These are phyloP conservation scores for Malassezia arunalokei DNA, from an alignment of 1,284 basidiomycete species.

Conservation along the genomic window DNA sequence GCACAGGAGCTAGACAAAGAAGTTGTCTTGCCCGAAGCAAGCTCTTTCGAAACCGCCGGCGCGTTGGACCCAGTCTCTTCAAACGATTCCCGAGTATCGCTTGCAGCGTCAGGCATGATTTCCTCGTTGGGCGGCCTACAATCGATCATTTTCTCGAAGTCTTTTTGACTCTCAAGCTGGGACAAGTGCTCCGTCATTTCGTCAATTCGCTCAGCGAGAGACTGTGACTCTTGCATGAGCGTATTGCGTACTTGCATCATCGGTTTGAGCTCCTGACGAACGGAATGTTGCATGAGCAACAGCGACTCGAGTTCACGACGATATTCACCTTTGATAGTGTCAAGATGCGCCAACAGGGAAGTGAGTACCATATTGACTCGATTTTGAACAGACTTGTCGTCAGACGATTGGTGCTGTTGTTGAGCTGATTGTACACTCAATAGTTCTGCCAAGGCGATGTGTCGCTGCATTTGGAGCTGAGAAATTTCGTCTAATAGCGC, in stretches of 20 bases:
- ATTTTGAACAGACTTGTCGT: neutral
- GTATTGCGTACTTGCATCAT: slow-evolving; percentile 8
- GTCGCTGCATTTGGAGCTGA: slow-evolving; percentile 7
- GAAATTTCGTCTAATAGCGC: neutral
- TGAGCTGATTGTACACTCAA: slow-evolving; percentile 2
- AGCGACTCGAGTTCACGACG: slow-evolving; percentile 3
- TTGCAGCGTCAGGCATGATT: too few species aligned
- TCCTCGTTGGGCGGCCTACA: too few species aligned
- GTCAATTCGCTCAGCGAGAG: neutral
- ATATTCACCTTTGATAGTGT: slow-evolving; percentile 10
- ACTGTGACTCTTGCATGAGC: slow-evolving; percentile 11
- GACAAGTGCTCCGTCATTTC: neutral
- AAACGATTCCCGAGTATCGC: too few species aligned
- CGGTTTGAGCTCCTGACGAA: slow-evolving; percentile 7
- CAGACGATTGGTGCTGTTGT: neutral
- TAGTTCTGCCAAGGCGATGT: slow-evolving; percentile 10
- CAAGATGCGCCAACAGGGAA: slow-evolving; percentile 10
- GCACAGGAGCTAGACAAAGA: too few species aligned
- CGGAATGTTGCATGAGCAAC: neutral
- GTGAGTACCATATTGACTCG: slow-evolving; percentile 3
- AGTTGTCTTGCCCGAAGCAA: too few species aligned
- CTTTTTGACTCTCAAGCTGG: neutral
- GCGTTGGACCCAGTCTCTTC: neutral
- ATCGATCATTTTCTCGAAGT: too few species aligned
- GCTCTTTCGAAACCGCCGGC: neutral